Conservation (phyloP, 345 rosid genomes). For the Triadica sebifera region DNA sequence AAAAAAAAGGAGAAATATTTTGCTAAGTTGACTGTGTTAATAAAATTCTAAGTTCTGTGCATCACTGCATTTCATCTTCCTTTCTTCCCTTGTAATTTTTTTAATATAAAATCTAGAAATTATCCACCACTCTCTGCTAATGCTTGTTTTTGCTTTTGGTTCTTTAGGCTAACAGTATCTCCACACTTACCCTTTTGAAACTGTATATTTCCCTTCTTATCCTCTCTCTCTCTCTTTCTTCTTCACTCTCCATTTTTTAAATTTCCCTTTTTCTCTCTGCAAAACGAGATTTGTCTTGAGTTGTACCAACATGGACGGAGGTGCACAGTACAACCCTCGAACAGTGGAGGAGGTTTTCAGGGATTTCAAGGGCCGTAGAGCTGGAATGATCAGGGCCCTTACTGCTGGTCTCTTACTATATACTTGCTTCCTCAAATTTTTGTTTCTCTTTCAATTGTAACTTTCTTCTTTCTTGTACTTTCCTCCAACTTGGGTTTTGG, state of each 20-base stretch:
- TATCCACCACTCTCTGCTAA: not conserved
- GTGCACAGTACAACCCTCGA: conserved; percentile 53
- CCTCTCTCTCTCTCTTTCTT: not conserved
- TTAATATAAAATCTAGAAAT: not conserved
- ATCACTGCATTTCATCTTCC: no score
- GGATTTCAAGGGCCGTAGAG: conserved; percentile 80
- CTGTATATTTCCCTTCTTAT: conserved; percentile 2
- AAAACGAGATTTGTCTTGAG: not conserved
- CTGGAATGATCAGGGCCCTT: conserved; percentile 70
- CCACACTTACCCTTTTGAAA: not conserved
- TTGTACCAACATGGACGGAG: conserved; percentile 55
- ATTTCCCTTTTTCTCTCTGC: not conserved
- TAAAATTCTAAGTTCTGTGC: not conserved
- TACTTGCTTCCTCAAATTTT: not conserved
- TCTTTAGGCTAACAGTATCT: not conserved
- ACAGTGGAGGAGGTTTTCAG: conserved; percentile 75
- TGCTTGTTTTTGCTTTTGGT: conserved; percentile 11
- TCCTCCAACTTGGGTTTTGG: not conserved
- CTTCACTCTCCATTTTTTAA: conserved; percentile 14
- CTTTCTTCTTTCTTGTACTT: not conserved
- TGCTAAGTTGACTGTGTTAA: not conserved
- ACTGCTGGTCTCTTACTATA: conserved; percentile 46
- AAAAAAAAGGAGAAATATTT: not conserved
- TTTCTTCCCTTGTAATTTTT: no score
- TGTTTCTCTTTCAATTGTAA: not conserved